Evolutionary conservation across 148 eudicot species (phyloP).

Genomic region (Vaccinium darrowii): DNA sequence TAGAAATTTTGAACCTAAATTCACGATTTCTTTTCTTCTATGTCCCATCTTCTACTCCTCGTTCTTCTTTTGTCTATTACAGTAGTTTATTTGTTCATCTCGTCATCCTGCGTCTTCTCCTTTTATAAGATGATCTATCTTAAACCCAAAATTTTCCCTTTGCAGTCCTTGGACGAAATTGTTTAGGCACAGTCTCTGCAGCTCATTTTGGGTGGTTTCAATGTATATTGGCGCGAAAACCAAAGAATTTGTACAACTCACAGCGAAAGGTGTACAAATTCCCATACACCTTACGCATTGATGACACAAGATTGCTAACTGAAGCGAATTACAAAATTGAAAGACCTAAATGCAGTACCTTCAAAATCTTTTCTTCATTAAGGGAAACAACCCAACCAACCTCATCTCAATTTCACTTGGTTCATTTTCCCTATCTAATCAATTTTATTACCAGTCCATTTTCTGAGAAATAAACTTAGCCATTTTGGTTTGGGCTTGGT

Average conservation of each 20-base stretch:
- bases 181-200: neutral
- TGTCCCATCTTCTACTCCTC: neutral
- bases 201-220: neutral
- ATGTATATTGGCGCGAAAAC: neutral
- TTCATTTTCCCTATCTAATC: neutral
- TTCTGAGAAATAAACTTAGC: neutral
- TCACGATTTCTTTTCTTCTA: neutral
- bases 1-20: neutral
- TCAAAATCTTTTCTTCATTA: neutral
- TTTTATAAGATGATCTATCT: neutral
- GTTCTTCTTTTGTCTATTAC: neutral
- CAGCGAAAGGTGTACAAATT: neutral
- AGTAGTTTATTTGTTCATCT: neutral
- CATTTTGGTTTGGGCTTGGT: neutral
- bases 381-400: neutral
- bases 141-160: neutral
- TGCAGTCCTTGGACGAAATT: neutral
- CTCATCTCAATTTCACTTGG: neutral
- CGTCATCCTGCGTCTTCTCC: neutral
- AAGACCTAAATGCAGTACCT: neutral
- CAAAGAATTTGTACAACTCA: neutral
- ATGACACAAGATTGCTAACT: neutral
- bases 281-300: neutral
- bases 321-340: neutral
- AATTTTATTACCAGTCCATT: neutral